Conservation (phyloP, 2,329 filamentous ascomycete species). For the Exserohilum rostratum region DNA sequence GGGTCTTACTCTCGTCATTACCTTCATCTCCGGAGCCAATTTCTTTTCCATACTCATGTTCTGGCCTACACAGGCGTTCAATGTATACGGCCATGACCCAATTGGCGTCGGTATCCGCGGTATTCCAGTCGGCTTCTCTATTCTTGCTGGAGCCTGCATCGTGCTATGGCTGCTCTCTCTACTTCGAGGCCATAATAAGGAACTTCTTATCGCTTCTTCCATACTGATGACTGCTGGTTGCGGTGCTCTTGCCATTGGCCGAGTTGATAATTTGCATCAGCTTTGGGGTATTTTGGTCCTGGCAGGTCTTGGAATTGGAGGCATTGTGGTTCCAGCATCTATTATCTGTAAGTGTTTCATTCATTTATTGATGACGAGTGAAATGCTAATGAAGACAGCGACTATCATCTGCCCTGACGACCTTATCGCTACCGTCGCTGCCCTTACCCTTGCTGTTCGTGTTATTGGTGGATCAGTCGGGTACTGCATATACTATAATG, state of each 20-base stretch:
- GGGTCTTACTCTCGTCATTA: constrained; percentile 37
- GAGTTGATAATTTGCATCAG: constrained; percentile 59
- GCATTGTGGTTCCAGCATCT: constrained; percentile 69
- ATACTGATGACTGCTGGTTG: constrained; percentile 71
- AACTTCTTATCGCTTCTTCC: constrained; percentile 64
- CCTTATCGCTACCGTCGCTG: constrained; percentile 71
- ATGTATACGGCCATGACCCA: constrained; percentile 60
- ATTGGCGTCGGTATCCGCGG: constrained; percentile 68
- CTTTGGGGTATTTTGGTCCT: constrained; percentile 65
- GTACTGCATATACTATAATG: constrained; percentile 58
- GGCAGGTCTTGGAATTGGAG: constrained; percentile 69
- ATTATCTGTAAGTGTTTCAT: constrained; percentile 56
- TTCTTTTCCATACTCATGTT: constrained; percentile 44
- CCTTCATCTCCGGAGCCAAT: constrained; percentile 41
- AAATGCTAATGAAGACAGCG: constrained; percentile 40
- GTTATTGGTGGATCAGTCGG: constrained; percentile 70
- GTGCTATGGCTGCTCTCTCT: constrained; percentile 63
- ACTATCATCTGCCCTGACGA: constrained; percentile 73
- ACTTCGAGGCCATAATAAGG: constrained; percentile 64
- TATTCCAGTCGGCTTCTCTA: constrained; percentile 67
- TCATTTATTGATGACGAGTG: background rate
- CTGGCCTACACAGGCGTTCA: constrained; percentile 42
- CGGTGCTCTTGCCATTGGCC: constrained; percentile 60
- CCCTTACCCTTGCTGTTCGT: constrained; percentile 70
- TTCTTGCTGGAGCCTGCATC: constrained; percentile 66